Evolutionary conservation across 2,329 filamentous ascomycete species (phyloP), one percentile per base, ranked within the genome.

Genomic region (Zalaria sp.): DNA sequence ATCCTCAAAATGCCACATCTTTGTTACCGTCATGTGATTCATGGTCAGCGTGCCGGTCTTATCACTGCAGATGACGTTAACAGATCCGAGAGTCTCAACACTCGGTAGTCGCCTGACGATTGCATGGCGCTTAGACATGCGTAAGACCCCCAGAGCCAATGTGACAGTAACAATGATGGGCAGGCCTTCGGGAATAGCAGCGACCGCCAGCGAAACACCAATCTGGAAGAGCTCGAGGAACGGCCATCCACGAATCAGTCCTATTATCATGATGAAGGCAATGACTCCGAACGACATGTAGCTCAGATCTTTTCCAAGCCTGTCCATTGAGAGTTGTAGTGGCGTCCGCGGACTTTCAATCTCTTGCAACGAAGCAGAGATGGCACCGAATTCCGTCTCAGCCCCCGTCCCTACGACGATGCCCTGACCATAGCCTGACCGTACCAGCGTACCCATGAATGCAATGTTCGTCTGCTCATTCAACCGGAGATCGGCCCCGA

Each of bases 141-240:
- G 80, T 55, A 98, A 77, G 5, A 98, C 93, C 9, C 91, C 93
- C 9, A 98, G 72, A 34, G 91, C 91, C 42, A 98, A 71, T 0
- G 91, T 98, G 29, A 98, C 91, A 0, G 91, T 98, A 27, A 98
- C 93, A 53, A 98, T 98, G 56, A 98, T 98, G 0, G 91, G 91
- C 4, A 98, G 70, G 18, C 91, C 91, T 66, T 96, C 89, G 0
- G 89, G 89, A 52, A 96, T 96, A 10, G 89, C 89, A 35, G 91
- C 91, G 6, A 98, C 91, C 26, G 91, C 91, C 34, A 98, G 74
- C 6, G 91, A 96, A 36, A 98, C 91, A 10, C 88, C 93, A 51
- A 96, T 95, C 27, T 91, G 93, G 55, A 98, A 98, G 56, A 98
- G 93, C 49, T 98, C 89, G 34, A 98, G 71, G 40, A 94, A 67